Evolutionary conservation across 148 eudicot genomes (phyloP).

Genomic region (Agrostemma githago): DNA sequence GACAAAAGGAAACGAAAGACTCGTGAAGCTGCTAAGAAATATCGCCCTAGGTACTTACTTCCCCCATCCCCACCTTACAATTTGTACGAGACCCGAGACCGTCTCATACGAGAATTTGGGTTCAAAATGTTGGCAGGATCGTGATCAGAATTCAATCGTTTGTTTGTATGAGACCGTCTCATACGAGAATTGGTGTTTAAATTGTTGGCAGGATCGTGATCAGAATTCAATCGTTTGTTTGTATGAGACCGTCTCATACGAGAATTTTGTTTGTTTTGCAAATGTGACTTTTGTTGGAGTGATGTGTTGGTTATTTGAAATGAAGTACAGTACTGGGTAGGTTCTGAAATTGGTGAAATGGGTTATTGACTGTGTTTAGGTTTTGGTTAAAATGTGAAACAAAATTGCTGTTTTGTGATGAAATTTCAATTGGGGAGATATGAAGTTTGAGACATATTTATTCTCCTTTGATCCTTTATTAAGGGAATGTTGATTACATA

Average conservation of each 20-base stretch:
- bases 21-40: constrained; percentile 44
- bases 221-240: too few species aligned
- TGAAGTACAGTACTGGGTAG: background rate
- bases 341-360: background rate
- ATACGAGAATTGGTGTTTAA: too few species aligned
- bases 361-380: background rate
- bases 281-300: background rate
- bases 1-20: constrained; percentile 40
- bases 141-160: background rate
- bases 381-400: background rate
- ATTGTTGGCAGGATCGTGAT: background rate
- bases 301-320: background rate
- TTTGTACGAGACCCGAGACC: too few species aligned
- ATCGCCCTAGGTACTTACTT: constrained; percentile 29
- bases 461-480: background rate
- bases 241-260: too few species aligned
- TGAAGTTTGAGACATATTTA: background rate
- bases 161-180: too few species aligned
- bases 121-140: background rate
- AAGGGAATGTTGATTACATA: background rate
- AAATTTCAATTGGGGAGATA: background rate
- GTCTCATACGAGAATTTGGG: too few species aligned
- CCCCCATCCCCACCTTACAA: too few species aligned
- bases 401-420: background rate
- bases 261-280: too few species aligned